Percentiles rank a stretch among this genome's conserved stretches.
Evolutionary conservation across 768 basidiomycete species (phyloP).

Genomic region (Cystofilobasidium capitatum): DNA sequence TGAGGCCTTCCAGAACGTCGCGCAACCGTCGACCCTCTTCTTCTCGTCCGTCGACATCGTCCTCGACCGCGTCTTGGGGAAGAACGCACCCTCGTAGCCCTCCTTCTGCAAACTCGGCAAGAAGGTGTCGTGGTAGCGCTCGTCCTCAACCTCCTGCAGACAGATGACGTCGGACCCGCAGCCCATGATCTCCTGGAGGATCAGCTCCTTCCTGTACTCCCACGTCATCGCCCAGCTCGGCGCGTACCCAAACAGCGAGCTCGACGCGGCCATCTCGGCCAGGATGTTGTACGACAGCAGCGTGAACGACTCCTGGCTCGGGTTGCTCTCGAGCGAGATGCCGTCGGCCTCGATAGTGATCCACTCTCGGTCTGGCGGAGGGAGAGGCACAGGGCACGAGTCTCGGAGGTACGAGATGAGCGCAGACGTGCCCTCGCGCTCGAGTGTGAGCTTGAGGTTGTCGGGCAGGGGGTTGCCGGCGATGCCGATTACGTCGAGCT

Average conservation of each 20-base stretch:
- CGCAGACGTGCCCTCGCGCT: conserved; percentile 87
- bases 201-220: conserved; percentile 82
- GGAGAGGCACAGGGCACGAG: conserved; percentile 67
- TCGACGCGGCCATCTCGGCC: conserved; percentile 80
- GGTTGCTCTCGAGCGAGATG: conserved; percentile 14
- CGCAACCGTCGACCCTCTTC: conserved; percentile 87
- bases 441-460: conserved; percentile 64
- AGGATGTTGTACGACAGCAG: conserved; percentile 89
- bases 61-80: conserved; percentile 84
- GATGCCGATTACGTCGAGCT: conserved; percentile 82
- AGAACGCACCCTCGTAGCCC: conserved; percentile 84
- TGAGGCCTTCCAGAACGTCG: conserved; percentile 81
- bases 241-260: conserved; percentile 85
- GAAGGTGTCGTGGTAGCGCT: conserved; percentile 88
- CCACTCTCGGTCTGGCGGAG: conserved; percentile 75
- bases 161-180: conserved; percentile 83
- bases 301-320: conserved; percentile 55
- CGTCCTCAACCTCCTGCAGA: conserved; percentile 87
- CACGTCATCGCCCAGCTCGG: conserved; percentile 94
- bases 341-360: conserved; percentile 26
- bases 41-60: conserved; percentile 82
- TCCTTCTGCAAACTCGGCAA: conserved; percentile 57
- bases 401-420: conserved; percentile 88
- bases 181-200: conserved; percentile 70
- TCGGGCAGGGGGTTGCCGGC: conserved; percentile 93